Conservation (phyloP, 306 rosid genomes). For the Mimosa pudica region DNA sequence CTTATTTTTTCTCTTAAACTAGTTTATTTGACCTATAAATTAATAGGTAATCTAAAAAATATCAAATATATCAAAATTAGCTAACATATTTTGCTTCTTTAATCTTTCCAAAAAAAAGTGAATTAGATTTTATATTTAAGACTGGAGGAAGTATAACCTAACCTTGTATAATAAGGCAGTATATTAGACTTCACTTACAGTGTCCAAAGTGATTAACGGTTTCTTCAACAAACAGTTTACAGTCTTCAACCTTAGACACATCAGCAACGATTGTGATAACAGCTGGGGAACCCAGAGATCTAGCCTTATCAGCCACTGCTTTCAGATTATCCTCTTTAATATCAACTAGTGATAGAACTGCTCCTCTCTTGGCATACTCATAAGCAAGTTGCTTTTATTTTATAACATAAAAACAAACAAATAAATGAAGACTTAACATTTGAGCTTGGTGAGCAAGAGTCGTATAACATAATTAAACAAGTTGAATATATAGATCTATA, state of each 20-base stretch:
- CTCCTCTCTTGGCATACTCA: slow-evolving; percentile 73
- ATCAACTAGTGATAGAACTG: slow-evolving; percentile 58
- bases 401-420: neutral
- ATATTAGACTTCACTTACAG: slow-evolving; percentile 41
- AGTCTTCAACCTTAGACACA: slow-evolving; percentile 58
- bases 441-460: neutral
- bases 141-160: neutral
- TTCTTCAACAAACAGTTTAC: slow-evolving; percentile 54
- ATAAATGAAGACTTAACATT: neutral
- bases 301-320: slow-evolving; percentile 54
- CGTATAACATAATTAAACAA: neutral
- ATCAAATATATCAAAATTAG: too few relatives aligned
- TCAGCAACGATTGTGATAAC: slow-evolving; percentile 57
- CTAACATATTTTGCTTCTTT: too few relatives aligned
- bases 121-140: neutral
- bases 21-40: too few relatives aligned
- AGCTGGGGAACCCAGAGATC: slow-evolving; percentile 54
- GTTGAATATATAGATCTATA: neutral
- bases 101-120: too few relatives aligned
- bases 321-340: slow-evolving; percentile 45
- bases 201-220: slow-evolving; percentile 57
- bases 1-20: too few relatives aligned
- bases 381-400: slow-evolving; percentile 56
- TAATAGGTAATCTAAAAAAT: too few relatives aligned
- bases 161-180: neutral